Evolutionary conservation across 1,284 basidiomycete genomes (phyloP), one percentile per base, ranked within the genome.

Genomic region (Exsudoporus floridanus): DNA sequence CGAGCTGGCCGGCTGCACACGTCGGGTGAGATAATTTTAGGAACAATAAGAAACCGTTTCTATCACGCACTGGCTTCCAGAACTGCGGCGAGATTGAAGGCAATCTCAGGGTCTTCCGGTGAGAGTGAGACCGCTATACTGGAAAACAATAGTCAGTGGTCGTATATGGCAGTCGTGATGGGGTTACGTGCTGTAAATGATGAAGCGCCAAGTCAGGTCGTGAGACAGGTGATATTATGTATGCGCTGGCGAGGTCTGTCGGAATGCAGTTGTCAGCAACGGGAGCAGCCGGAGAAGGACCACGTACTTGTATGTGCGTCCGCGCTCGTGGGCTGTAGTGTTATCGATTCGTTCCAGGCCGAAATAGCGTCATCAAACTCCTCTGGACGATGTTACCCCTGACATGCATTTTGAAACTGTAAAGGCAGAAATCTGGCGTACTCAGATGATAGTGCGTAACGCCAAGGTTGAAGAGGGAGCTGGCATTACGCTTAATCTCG

Each of bases 81-180:
- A 61, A 94, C 91, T 23, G 91, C 92, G 27, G 90, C 94, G 49
- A 95, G 81, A 74, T 95, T 97, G 79, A 94, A 97, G 30, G 92
- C 88, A 67, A 96, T 94, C 73, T 98, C 94, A 63, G 92, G 86
- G 76, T 97, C 94, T 66, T 94, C 89, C 34, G 94, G 94, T 41
- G 90, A 82, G 57, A 97, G 82, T 33, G 86, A 85, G 34, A 88
- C 81, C 25, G 94, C 94, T 62, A 90, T 86, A 58, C 94, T 96
- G 71, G 70, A 63, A 62, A 57, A 60, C 55, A 62, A 65, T 67
- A 66, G 50, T 61, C 50, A 66, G 62, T 66, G 60, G 53, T 59
- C 60, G 49, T 54, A 59, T 58, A 60, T 62, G 60, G 60, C 55
- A 62, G 53, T 52, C 46, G 23, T 49, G 53, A 33, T 48, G 51